Percentiles rank a stretch among this genome's conserved stretches.
phyloP scores from a whole-genome alignment of 2,329 filamentous ascomycete genomes.

The Ceratocystis diversiconidia region DNA sequence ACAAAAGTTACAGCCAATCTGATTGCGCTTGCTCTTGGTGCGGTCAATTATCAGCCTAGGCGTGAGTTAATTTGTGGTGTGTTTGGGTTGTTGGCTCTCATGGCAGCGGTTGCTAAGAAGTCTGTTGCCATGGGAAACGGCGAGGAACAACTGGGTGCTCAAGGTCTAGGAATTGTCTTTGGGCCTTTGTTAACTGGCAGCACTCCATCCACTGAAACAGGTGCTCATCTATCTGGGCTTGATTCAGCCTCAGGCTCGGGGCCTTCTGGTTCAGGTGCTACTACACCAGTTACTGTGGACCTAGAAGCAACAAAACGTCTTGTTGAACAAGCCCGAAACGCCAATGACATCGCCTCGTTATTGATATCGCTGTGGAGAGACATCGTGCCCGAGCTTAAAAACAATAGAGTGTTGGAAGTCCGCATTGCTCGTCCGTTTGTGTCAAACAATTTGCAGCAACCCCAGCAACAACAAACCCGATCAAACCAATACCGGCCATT shows the following conservation, averaged over 20 bases:
- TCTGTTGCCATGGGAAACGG: conserved; percentile 24
- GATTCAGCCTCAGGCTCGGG: neutral
- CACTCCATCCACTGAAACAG: neutral
- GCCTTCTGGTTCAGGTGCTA: neutral
- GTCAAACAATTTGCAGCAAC: neutral
- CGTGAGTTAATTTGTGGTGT: conserved; percentile 52
- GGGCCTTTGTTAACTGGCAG: conserved; percentile 46
- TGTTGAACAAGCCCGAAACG: conserved; percentile 43
- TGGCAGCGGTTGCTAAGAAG: conserved; percentile 44
- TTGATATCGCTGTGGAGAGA: conserved; percentile 52
- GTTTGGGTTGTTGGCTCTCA: conserved; percentile 48
- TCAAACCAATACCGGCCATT: neutral
- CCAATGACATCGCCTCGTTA: conserved; percentile 49
- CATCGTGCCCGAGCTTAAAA: conserved; percentile 14
- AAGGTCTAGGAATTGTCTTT: conserved; percentile 57
- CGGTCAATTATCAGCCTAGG: conserved; percentile 44
- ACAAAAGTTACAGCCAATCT: conserved; percentile 47
- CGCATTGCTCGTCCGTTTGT: conserved; percentile 10
- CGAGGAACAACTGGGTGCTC: conserved; percentile 28
- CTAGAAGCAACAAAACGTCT: conserved; percentile 13
- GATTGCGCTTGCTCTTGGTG: conserved; percentile 48
- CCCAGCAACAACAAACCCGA: neutral
- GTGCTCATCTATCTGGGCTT: neutral
- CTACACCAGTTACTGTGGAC: neutral
- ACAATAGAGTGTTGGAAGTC: conserved; percentile 10